Base-by-base conservation (phyloP, 2,329 filamentous ascomycete genomes). In the Lomentospora prolificans region DNA sequence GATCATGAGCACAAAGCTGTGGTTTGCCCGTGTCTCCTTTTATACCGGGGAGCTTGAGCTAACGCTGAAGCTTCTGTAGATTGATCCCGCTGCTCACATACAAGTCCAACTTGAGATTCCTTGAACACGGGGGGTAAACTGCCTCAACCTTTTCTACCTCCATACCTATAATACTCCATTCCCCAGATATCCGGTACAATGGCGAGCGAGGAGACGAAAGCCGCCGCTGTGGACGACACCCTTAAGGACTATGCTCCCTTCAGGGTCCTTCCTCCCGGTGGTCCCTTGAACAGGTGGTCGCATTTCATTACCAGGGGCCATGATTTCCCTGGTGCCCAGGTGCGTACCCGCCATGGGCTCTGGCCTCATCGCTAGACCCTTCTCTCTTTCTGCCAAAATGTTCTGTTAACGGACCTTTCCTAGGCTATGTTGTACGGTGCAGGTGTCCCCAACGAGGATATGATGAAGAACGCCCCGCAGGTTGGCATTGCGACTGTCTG, bases 371-470 rank as follows among this genome's bases (percentile, higher is more conserved):
- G 8, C 36, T 4, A 2, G 14, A 50, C 12, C 17, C 19, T n/a
- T 39, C 17, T 14, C 36, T 12, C 3, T 17, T 31, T 14, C 36
- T 10, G 22, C 14, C n/a, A n/a, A n/a, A n/a, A n/a, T n/a, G 36
- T n/a, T n/a, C 2, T 8, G 33, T 31, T 54, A 28, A 54, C 52
- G 2, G 24, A 31, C 55, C 14, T n/a, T 17, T 14, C 57, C 31
- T 62, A 91, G 86, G 90, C 92, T 44, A 96, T 96, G 92, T 80
- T 97, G 22, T 97, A 95, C 71, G 91, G 88, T 12, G 90, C 92
- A 7, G 92, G 92, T 24, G 87, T 97, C 31, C 89, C 90, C 1
- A 82, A 90, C 66, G 79, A 83, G 64, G 77, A 94, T 56, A 83
- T 85, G 65, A 95, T 97, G 89, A 91, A 92, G 72, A 92, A 80